These are phyloP conservation scores for Diutina neorugosa DNA, from an alignment of 1,139 yeast species.

Conservation along the genomic window DNA sequence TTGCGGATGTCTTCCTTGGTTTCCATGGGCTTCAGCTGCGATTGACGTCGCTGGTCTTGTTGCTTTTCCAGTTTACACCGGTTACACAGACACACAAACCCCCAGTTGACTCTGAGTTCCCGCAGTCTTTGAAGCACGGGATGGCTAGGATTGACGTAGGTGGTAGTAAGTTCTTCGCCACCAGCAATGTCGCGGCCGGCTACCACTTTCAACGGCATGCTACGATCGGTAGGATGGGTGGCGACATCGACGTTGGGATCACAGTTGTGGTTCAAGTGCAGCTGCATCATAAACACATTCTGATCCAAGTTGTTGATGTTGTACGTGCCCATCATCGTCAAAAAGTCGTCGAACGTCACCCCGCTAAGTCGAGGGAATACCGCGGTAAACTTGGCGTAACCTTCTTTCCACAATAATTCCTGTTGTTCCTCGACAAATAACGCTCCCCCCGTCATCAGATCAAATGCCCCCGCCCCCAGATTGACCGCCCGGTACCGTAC, in stretches of 20 bases:
- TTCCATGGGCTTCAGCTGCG: not conserved
- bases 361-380: constrained; percentile 29
- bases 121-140: constrained; percentile 54
- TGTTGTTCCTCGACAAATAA: constrained; percentile 42
- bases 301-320: constrained; percentile 65
- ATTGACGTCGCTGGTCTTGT: constrained; percentile 21
- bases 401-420: constrained; percentile 50
- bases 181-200: constrained; percentile 48
- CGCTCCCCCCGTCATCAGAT: constrained; percentile 36
- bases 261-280: constrained; percentile 71
- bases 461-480: constrained; percentile 47
- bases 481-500: constrained; percentile 48
- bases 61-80: constrained; percentile 52
- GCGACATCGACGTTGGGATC: constrained; percentile 56
- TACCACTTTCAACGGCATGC: constrained; percentile 42
- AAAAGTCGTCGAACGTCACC: constrained; percentile 41
- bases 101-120: constrained; percentile 69
- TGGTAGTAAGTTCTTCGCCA: constrained; percentile 59
- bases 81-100: constrained; percentile 60
- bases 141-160: constrained; percentile 60
- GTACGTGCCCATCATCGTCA: constrained; percentile 56
- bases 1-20: constrained; percentile 24
- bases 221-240: constrained; percentile 9
- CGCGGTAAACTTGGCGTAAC: constrained; percentile 34
- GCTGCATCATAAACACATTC: constrained; percentile 46